Evolutionary conservation across 2,329 filamentous ascomycete species (phyloP).

Genomic region (Aspergillus sp.): DNA sequence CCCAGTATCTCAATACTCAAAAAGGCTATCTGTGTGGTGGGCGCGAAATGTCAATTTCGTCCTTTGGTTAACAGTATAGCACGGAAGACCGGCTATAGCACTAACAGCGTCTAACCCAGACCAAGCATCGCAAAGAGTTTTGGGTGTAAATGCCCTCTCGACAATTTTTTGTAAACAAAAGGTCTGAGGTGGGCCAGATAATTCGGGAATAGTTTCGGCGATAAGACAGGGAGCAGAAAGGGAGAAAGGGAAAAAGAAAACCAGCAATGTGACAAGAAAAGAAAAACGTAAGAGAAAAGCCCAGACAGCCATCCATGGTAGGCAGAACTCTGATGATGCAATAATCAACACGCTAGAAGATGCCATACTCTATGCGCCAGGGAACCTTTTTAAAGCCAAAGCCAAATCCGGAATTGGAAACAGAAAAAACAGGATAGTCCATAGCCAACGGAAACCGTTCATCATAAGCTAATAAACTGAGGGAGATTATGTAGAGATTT

Average conservation of each 20-base stretch:
- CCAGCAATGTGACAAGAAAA: not conserved
- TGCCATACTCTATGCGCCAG: slow-evolving; percentile 22
- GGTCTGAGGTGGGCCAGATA: not conserved
- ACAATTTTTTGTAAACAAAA: no score
- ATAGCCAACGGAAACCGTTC: slow-evolving; percentile 9
- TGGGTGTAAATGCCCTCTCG: no score
- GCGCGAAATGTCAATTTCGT: not conserved
- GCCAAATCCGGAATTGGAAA: slow-evolving; percentile 13
- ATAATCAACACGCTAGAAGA: slow-evolving; percentile 21
- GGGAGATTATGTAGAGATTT: not conserved
- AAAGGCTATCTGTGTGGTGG: not conserved
- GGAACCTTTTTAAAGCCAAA: slow-evolving; percentile 10
- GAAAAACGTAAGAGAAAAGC: slow-evolving; percentile 3
- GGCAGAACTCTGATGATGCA: slow-evolving; percentile 11
- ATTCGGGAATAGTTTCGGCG: not conserved
- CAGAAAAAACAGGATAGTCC: not conserved
- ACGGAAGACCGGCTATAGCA: not conserved
- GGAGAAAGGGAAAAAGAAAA: not conserved
- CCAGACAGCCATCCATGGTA: not conserved
- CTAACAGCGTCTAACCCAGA: not conserved
- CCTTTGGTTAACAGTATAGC: not conserved
- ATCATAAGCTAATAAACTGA: slow-evolving; percentile 3
- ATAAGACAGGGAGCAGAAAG: slow-evolving; percentile 4
- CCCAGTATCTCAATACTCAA: not conserved
- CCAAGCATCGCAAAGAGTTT: not conserved